These are phyloP conservation scores for Phytophthora crassamura DNA, from an alignment of 352 stramenopile genomes.

Conservation along the genomic window DNA sequence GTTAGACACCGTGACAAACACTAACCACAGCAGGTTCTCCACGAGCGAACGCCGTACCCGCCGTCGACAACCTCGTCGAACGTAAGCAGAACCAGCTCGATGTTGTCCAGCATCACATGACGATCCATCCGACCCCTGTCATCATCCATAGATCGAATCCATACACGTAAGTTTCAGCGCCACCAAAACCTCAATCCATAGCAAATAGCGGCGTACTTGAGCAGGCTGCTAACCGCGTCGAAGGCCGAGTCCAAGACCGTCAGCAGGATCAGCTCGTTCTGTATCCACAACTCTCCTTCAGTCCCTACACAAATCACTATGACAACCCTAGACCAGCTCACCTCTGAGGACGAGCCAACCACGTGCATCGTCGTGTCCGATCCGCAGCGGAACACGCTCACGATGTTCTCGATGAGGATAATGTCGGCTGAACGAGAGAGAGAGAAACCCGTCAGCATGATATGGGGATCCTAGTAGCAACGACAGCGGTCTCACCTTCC, in stretches of 20 bases:
- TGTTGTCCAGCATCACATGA: conserved; percentile 91
- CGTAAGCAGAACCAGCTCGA: conserved; percentile 90
- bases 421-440: conserved; percentile 70
- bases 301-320: no score
- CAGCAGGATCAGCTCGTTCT: conserved; percentile 92
- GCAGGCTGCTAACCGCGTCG: conserved; percentile 83
- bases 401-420: conserved; percentile 91
- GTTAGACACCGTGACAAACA: conserved; percentile 5
- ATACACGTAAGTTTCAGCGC: conserved; percentile 5
- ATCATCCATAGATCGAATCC: background rate
- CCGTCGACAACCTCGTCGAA: conserved; percentile 93
- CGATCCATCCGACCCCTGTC: conserved; percentile 84
- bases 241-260: conserved; percentile 88
- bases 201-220: conserved; percentile 67
- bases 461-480: no score
- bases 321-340: conserved; percentile 18
- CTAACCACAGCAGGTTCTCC: background rate
- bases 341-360: conserved; percentile 82
- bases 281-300: conserved; percentile 1
- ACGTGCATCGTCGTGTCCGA: conserved; percentile 92
- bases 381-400: conserved; percentile 89
- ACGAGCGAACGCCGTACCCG: conserved; percentile 48
- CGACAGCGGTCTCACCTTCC: conserved; percentile 59
- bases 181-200: background rate
- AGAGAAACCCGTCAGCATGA: background rate